Conservation (phyloP, 441 rosid species). For the Hypseocharis bilobata region DNA sequence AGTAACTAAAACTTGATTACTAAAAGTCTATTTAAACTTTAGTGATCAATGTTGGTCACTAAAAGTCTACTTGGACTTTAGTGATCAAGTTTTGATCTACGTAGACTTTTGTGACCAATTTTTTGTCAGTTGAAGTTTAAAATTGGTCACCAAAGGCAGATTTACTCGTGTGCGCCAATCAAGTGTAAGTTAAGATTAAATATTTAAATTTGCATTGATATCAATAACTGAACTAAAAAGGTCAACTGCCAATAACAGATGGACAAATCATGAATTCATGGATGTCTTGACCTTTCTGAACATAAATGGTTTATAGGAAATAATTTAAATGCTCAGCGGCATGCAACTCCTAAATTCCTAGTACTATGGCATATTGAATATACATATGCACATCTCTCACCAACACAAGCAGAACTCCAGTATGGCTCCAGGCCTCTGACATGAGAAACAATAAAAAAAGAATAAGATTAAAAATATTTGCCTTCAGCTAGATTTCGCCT, state of each 20-base stretch:
- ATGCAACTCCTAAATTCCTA: not conserved
- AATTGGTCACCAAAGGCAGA: no score
- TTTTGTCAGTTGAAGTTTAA: no score
- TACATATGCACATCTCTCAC: constrained; percentile 3
- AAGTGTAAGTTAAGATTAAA: no score
- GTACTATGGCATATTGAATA: constrained; percentile 3
- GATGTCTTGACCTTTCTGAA: constrained; percentile 8
- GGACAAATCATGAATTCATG: constrained; percentile 6
- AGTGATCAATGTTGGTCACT: no score
- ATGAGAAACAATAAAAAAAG: not conserved
- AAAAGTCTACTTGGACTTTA: no score
- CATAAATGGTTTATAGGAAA: constrained; percentile 1
- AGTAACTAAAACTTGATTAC: no score
- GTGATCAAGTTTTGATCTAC: no score
- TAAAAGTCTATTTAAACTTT: no score
- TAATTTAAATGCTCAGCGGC: constrained; percentile 2
- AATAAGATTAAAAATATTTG: constrained; percentile 1
- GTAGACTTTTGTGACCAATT: no score
- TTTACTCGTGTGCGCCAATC: no score
- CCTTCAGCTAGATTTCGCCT: constrained; percentile 7
- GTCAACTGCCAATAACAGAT: not conserved
- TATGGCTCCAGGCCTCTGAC: not conserved
- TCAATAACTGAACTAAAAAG: not conserved
- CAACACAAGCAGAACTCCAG: not conserved
- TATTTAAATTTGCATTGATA: no score